phyloP scores from a whole-genome alignment of 2,329 filamentous ascomycete genomes.

The Scedosporium apiospermum region DNA sequence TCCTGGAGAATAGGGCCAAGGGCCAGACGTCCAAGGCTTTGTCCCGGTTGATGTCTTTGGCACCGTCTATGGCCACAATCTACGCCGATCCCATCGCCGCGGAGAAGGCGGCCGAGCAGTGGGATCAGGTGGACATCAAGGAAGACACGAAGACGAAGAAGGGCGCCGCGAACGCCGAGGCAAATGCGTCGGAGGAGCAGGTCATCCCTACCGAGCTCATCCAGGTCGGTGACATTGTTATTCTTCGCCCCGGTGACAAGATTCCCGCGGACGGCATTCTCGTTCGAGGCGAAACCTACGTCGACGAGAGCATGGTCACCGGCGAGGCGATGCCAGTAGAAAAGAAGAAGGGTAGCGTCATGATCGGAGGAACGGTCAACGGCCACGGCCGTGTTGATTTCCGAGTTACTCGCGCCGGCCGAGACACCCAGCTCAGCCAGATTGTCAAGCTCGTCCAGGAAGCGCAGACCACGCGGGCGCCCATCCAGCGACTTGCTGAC shows the following conservation, averaged over 20 bases:
- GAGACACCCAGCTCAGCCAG: constrained; percentile 93
- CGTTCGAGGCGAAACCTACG: constrained; percentile 81
- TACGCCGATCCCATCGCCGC: constrained; percentile 91
- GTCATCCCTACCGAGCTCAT: constrained; percentile 90
- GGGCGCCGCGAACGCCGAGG: constrained; percentile 23
- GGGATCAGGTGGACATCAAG: constrained; percentile 33
- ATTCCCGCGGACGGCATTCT: constrained; percentile 87
- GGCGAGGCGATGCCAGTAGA: constrained; percentile 93
- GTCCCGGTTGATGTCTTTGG: constrained; percentile 87
- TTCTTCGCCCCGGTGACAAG: constrained; percentile 90
- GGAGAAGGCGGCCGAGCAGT: constrained; percentile 77
- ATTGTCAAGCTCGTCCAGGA: constrained; percentile 98
- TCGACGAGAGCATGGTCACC: constrained; percentile 98
- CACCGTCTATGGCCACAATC: constrained; percentile 94
- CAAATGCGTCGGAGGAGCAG: constrained; percentile 67
- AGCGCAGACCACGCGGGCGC: constrained; percentile 86
- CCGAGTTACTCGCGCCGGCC: constrained; percentile 80
- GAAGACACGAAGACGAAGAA: constrained; percentile 32
- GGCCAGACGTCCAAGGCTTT: constrained; percentile 92
- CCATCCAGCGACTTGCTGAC: constrained; percentile 90
- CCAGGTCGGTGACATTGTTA: constrained; percentile 85
- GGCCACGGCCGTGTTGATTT: constrained; percentile 87
- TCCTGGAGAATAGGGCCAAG: constrained; percentile 88
- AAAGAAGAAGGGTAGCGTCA: constrained; percentile 67
- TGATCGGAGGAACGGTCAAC: constrained; percentile 95